Base-by-base conservation (phyloP, 148 eudicot species). In the Persicaria tinctoria region DNA sequence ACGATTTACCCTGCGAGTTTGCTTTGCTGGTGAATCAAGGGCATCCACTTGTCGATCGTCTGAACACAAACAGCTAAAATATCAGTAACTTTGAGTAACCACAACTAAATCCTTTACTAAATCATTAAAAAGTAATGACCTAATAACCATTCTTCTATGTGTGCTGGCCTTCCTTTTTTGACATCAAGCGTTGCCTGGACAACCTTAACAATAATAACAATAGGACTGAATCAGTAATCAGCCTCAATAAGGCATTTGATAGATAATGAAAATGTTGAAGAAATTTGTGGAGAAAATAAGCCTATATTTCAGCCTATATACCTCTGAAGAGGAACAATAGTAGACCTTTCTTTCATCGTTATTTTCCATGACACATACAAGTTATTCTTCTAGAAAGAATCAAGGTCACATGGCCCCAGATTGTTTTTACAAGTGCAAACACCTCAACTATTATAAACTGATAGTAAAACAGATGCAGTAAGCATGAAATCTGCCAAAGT, bases 341-440 rank as follows among this genome's bases (percentile, higher is more conserved):
- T 7, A 73, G 70, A 49, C 62, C 76, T 86, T 53, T 53, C 87
- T 50, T 79, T 76, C 18, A 82, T 89, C 77, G 60, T 84, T 78
- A 85, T 64, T 75, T 82, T 90, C 95, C 93, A 94, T 10, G 92
- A 90, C 4, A 91, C 89, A 72, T 93, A 89, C 75, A 83, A 78
- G 74, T 88, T 91, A 54, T 76, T 86, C 72, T 78, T 87, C 73
- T 81, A 79, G 55, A 90, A 32, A 88, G 50, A 83, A 76, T 91
- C 97, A 77, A 93, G 88, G 78, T 83, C 87, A 68, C 89, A 51
- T 56, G 97, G 95, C 71, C 95, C 97, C 78, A 89, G 60, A 79
- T 91, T 95, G 72, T 89, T 78, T 80, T 60, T 77, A 89, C 72
- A 23, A 23, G 27, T 23, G 89, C 87, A 32, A 82, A 82, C 49